These are phyloP conservation scores for Vachellia collinsii DNA, from an alignment of 306 rosid genomes.

Conservation along the genomic window DNA sequence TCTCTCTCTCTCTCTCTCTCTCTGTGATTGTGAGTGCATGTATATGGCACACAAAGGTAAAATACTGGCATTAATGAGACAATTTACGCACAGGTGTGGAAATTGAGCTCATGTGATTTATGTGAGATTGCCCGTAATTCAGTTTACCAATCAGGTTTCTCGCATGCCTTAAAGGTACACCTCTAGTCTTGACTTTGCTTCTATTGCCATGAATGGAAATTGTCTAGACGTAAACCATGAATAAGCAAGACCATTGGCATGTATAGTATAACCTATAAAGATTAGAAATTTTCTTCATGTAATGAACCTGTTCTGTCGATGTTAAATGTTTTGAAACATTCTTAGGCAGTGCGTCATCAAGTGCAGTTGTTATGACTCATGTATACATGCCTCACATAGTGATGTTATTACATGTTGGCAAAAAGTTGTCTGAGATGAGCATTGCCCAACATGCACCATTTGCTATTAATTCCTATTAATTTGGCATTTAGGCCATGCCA, in stretches of 20 bases:
- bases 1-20: conserved; percentile 30
- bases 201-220: conserved; percentile 21
- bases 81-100: conserved; percentile 76
- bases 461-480: background rate
- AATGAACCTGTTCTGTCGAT: background rate
- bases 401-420: background rate
- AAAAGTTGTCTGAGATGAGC: background rate
- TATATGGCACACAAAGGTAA: background rate
- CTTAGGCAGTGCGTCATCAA: background rate
- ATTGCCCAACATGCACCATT: background rate
- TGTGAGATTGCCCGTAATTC: conserved; percentile 98
- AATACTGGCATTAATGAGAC: conserved; percentile 21
- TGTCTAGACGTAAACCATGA: background rate
- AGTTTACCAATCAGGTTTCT: conserved; percentile 93
- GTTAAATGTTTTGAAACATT: background rate
- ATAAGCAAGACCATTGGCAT: background rate
- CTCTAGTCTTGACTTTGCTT: background rate
- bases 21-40: background rate
- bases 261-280: background rate
- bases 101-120: conserved; percentile 91
- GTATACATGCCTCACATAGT: background rate
- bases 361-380: background rate
- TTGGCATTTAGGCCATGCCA: background rate
- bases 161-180: conserved; percentile 89
- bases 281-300: background rate